Evolutionary conservation across 2,329 filamentous ascomycete genomes (phyloP), one percentile per base, ranked within the genome.

Genomic region (Atkinsonella texensis): DNA sequence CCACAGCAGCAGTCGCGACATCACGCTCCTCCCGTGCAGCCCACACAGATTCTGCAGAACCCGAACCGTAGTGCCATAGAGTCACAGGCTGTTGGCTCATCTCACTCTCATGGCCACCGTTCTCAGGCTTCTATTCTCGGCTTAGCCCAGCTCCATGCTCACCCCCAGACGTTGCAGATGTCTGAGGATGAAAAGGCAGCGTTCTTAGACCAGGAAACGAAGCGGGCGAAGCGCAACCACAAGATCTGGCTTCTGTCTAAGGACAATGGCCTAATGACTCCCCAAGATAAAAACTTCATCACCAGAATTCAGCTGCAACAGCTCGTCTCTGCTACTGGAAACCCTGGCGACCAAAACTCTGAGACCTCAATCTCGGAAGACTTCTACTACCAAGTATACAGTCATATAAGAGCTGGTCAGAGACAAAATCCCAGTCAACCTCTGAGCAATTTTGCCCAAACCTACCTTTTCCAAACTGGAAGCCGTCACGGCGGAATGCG

Each of bases 271-370:
- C 72, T 98, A 55, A 98, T 98, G 93, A 98, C 93, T 4, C 93
- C 93, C 0, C 91, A 97, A 64, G 93, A 98, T 70, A 98, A 98
- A 76, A 98, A 96, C 66, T 98, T 97, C 69, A 95, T 98, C 58
- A 97, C 93, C 5, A 84, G 93, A 17, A 98, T 98, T 57, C 93
- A 98, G 66, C 77, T 98, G 49, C 93, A 98, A 70, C 93, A 98
- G 65, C 79, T 98, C 38, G 88, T 98, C 50, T 84, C 91, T 11
- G 90, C 93, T 9, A 95, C 89, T 23, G 91, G 91, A 10, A 93
- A 89, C 61, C 79, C 89, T 4, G 84, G 84, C 50, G 89, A 95
- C 55, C 79, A 84, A 45, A 85, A 85, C 45, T 81, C 83, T 0
- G 90, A 97, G 63, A 81, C 88, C 38, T 83, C 87, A 7, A 76